Evolutionary conservation across 108 stramenopile genomes (phyloP).

Genomic region (Epithemia pelagica): DNA sequence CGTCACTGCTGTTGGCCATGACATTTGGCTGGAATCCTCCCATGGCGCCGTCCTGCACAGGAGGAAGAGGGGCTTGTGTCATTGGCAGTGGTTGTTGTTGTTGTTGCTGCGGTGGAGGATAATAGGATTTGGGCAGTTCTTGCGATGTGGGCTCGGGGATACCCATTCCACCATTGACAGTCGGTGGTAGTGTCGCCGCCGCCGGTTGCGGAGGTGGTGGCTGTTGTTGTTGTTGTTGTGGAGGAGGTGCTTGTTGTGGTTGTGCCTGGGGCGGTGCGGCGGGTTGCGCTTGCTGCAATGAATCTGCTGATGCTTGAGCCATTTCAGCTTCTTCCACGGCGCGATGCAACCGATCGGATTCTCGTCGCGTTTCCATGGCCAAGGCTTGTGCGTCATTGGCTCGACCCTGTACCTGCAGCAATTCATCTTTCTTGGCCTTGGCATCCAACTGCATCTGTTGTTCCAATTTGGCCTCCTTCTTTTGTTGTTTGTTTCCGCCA

Average conservation of each 20-base stretch:
- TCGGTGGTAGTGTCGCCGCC: too few relatives aligned
- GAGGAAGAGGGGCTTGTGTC: not conserved
- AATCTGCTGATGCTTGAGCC: conserved; percentile 61
- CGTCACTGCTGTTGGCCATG: not conserved
- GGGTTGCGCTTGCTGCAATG: conserved; percentile 24
- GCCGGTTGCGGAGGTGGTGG: too few relatives aligned
- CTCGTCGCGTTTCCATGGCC: conserved; percentile 38
- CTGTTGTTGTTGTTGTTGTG: not conserved
- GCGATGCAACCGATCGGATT: conserved; percentile 54
- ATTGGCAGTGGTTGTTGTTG: not conserved
- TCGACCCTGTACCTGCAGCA: conserved; percentile 45
- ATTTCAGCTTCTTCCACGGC: conserved; percentile 73
- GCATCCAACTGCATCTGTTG: conserved; percentile 43
- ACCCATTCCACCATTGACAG: too few relatives aligned
- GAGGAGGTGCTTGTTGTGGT: not conserved
- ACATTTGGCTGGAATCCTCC: not conserved
- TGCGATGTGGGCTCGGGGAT: too few relatives aligned
- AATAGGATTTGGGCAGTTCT: not conserved
- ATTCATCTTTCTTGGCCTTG: conserved; percentile 41
- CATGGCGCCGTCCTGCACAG: too few relatives aligned
- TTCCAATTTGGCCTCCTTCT: conserved; percentile 25
- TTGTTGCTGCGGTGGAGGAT: not conserved
- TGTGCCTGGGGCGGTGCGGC: not conserved
- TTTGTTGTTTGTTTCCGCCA: conserved; percentile 63
- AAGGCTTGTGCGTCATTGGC: conserved; percentile 44